Evolutionary conservation across 2,329 filamentous ascomycete genomes (phyloP).

Genomic region (Massarina eburnea): DNA sequence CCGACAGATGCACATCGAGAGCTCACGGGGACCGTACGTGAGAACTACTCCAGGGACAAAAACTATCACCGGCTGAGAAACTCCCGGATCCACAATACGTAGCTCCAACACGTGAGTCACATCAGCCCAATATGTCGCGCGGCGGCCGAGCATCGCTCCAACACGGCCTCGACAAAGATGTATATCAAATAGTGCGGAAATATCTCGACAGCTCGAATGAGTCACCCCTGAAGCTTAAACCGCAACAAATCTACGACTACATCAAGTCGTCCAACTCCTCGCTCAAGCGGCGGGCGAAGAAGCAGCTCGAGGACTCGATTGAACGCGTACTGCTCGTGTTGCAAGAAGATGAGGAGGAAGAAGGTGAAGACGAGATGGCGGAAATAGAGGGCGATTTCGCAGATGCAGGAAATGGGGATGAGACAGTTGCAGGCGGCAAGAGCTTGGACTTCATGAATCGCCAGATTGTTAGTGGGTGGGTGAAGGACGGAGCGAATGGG

Average conservation of each 20-base stretch:
- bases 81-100: too few relatives aligned
- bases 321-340: slow-evolving; percentile 77
- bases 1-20: too few relatives aligned
- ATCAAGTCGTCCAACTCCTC: slow-evolving; percentile 87
- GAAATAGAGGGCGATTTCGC: slow-evolving; percentile 46
- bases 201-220: slow-evolving; percentile 66
- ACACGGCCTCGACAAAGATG: slow-evolving; percentile 48
- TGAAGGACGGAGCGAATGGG: slow-evolving; percentile 25
- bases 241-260: slow-evolving; percentile 69
- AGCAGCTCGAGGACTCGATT: slow-evolving; percentile 79
- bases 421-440: slow-evolving; percentile 14
- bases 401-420: slow-evolving; percentile 16
- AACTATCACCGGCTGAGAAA: too few relatives aligned
- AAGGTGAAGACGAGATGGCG: slow-evolving; percentile 56
- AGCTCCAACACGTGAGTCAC: too few relatives aligned
- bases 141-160: slow-evolving; percentile 34
- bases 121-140: slow-evolving; percentile 26
- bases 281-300: slow-evolving; percentile 79
- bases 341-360: slow-evolving; percentile 63
- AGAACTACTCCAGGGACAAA: too few relatives aligned
- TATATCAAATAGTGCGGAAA: slow-evolving; percentile 79
- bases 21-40: too few relatives aligned
- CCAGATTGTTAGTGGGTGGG: slow-evolving; percentile 64
- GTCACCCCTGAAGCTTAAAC: slow-evolving; percentile 54
- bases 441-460: slow-evolving; percentile 65